Evolutionary conservation across 2,329 filamentous ascomycete genomes (phyloP).

Genomic region (Aspergillus quadrilineatus): DNA sequence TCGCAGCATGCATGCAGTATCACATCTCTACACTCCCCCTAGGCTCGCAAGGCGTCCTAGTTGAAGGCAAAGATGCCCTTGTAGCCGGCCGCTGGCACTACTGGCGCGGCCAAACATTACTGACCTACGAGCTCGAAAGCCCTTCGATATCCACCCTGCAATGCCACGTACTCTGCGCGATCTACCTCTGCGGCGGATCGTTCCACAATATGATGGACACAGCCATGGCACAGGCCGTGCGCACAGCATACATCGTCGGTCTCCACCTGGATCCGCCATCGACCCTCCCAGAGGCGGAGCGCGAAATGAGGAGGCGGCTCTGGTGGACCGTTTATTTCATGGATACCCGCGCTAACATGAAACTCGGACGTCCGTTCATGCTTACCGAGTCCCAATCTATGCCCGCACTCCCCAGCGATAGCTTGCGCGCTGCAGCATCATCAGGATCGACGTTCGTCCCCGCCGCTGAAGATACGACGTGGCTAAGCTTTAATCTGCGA

Average conservation of each 20-base stretch:
- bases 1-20: conserved; percentile 55
- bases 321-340: conserved; percentile 55
- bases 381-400: conserved; percentile 33
- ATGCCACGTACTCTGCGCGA: conserved; percentile 45
- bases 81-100: conserved; percentile 51
- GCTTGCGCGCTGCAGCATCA: conserved; percentile 31
- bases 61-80: not conserved
- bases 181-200: conserved; percentile 51
- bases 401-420: conserved; percentile 31
- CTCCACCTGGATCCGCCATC: conserved; percentile 49
- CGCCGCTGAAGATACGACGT: too few species aligned
- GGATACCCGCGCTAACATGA: conserved; percentile 50
- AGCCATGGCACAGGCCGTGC: conserved; percentile 42
- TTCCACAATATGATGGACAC: conserved; percentile 52
- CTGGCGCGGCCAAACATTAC: conserved; percentile 47
- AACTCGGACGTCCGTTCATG: conserved; percentile 49
- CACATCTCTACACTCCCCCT: conserved; percentile 26
- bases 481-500: too few species aligned
- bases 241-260: conserved; percentile 50
- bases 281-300: conserved; percentile 31
- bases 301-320: conserved; percentile 50
- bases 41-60: not conserved
- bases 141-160: conserved; percentile 52
- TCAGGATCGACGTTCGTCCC: conserved; percentile 36
- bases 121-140: conserved; percentile 49